These are phyloP conservation scores for Microstroma glucosiphilum DNA, from an alignment of 1,284 basidiomycete genomes.

Conservation along the genomic window DNA sequence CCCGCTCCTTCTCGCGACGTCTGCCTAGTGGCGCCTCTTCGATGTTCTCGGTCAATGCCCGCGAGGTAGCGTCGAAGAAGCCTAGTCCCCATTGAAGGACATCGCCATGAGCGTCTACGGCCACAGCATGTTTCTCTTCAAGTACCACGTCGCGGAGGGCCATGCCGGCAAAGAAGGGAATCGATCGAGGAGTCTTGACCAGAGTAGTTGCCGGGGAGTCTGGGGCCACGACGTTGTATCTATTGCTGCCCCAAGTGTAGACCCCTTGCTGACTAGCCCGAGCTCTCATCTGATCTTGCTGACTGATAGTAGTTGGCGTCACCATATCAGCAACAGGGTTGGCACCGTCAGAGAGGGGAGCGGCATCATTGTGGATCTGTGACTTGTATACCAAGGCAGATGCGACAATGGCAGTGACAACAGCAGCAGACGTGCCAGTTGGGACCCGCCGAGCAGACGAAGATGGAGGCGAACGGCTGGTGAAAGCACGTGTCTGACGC, in stretches of 20 bases:
- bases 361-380: background rate
- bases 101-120: slow-evolving; percentile 62
- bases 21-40: slow-evolving; percentile 36
- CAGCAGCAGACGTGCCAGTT: background rate
- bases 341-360: background rate
- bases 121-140: slow-evolving; percentile 42
- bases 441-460: background rate
- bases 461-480: background rate
- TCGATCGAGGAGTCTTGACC: slow-evolving; percentile 31
- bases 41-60: slow-evolving; percentile 15
- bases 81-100: slow-evolving; percentile 48
- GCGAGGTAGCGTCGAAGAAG: slow-evolving; percentile 40
- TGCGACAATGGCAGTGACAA: background rate
- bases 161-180: slow-evolving; percentile 44
- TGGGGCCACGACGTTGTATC: slow-evolving; percentile 46
- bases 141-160: slow-evolving; percentile 43
- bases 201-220: slow-evolving; percentile 26
- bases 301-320: slow-evolving; percentile 24
- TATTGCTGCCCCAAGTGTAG: slow-evolving; percentile 41
- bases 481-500: too few species aligned
- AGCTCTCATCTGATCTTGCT: slow-evolving; percentile 40
- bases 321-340: slow-evolving; percentile 8
- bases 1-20: slow-evolving; percentile 22
- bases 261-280: slow-evolving; percentile 30
- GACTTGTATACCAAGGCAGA: background rate